phyloP scores from a whole-genome alignment of 1,284 basidiomycete species.

The Ceratobasidium sp. region DNA sequence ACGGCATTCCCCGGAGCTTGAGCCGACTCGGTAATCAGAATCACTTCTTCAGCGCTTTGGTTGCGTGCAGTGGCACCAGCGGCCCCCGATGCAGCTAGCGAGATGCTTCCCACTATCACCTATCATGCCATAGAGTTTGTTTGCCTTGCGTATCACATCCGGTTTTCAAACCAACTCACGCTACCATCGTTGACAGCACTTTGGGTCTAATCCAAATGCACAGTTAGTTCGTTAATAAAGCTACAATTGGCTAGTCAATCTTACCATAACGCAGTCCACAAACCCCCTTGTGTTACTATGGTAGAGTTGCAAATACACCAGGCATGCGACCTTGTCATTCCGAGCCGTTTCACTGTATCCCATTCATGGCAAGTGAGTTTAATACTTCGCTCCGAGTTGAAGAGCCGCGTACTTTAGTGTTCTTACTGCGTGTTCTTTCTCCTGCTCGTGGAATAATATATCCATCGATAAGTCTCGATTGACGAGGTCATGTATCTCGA shows the following conservation, averaged over 20 bases:
- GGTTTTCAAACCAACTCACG: slow-evolving; percentile 13
- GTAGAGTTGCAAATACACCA: slow-evolving; percentile 78
- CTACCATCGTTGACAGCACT: slow-evolving; percentile 39
- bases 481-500: slow-evolving; percentile 75
- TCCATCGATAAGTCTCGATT: slow-evolving; percentile 71
- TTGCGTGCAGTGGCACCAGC: slow-evolving; percentile 26
- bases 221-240: slow-evolving; percentile 1
- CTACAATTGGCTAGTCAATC: slow-evolving; percentile 54
- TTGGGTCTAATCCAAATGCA: slow-evolving; percentile 17
- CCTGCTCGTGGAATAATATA: slow-evolving; percentile 77
- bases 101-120: slow-evolving; percentile 44
- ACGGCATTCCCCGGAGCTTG: slow-evolving; percentile 10
- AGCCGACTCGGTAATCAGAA: slow-evolving; percentile 13
- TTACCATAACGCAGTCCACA: slow-evolving; percentile 75
- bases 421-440: slow-evolving; percentile 64
- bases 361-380: background rate
- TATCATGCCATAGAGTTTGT: background rate
- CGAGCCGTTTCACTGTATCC: slow-evolving; percentile 72
- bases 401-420: slow-evolving; percentile 11
- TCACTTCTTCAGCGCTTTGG: slow-evolving; percentile 37
- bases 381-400: background rate
- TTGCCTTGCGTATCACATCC: background rate
- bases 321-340: slow-evolving; percentile 78
- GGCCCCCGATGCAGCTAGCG: slow-evolving; percentile 6
- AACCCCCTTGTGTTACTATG: slow-evolving; percentile 82